Evolutionary conservation across 2,329 filamentous ascomycete genomes (phyloP).

Genomic region (Teratosphaeriaceae sp.): DNA sequence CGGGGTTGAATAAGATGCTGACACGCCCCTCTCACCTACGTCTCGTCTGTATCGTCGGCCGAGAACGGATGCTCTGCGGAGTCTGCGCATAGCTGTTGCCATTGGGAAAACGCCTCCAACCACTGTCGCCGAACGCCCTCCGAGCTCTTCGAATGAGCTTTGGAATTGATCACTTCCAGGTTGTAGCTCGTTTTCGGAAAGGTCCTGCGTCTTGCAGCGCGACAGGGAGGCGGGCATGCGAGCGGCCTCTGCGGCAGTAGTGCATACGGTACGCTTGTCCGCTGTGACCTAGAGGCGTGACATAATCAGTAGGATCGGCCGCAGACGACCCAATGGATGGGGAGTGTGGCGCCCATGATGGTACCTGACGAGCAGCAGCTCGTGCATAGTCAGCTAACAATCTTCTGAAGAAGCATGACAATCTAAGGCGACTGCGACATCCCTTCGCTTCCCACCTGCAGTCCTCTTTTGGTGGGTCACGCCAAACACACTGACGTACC

Average conservation of each 20-base stretch:
- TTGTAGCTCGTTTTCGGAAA: too few species aligned
- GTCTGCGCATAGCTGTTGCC: too few species aligned
- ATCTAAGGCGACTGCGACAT: neutral
- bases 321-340: neutral
- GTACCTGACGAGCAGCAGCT: neutral
- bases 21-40: neutral
- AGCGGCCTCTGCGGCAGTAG: too few species aligned
- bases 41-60: neutral
- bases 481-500: neutral
- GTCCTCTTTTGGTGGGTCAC: neutral
- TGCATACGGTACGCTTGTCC: too few species aligned
- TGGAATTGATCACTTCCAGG: too few species aligned
- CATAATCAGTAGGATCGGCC: neutral
- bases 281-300: too few species aligned
- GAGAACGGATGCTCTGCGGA: neutral
- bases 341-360: neutral
- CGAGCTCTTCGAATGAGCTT: too few species aligned
- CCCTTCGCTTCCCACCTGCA: neutral
- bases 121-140: too few species aligned
- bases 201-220: too few species aligned
- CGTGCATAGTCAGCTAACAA: neutral
- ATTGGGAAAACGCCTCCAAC: too few species aligned
- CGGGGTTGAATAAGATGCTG: slow-evolving; percentile 1
- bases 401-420: neutral
- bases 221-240: too few species aligned